phyloP scores from a whole-genome alignment of 768 basidiomycete species.

The Sarcodon sp. region DNA sequence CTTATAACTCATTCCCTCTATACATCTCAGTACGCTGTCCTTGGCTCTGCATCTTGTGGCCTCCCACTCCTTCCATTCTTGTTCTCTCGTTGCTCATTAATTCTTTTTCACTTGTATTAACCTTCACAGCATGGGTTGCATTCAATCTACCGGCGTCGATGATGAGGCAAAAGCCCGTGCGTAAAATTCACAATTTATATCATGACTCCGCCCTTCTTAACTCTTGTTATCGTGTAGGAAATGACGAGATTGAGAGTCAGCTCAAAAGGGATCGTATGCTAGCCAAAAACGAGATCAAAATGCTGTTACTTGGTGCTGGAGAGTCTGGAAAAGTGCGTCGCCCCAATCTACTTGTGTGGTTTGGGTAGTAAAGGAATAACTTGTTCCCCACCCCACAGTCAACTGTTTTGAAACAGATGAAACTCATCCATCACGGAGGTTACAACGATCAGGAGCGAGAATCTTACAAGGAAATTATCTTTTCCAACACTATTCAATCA shows the following conservation, averaged over 20 bases:
- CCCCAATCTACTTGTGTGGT: not conserved
- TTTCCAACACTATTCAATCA: constrained; percentile 85
- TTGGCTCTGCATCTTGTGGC: constrained; percentile 3
- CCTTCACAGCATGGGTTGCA: constrained; percentile 50
- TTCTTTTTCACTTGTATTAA: constrained; percentile 8
- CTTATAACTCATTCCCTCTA: not conserved
- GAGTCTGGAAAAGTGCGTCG: constrained; percentile 82
- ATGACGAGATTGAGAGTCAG: constrained; percentile 90
- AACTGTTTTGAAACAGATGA: constrained; percentile 95
- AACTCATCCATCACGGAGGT: constrained; percentile 86
- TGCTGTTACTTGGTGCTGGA: constrained; percentile 90
- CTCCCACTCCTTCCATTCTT: constrained; percentile 4
- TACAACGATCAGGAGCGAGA: constrained; percentile 85
- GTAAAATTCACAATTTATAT: not conserved
- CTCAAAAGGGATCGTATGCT: constrained; percentile 79
- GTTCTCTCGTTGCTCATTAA: not conserved
- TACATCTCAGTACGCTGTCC: not conserved
- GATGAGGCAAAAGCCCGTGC: constrained; percentile 74
- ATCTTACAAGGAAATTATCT: constrained; percentile 93
- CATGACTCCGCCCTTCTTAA: not conserved
- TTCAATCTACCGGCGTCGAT: constrained; percentile 56
- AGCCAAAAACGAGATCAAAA: constrained; percentile 93
- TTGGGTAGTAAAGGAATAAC: not conserved
- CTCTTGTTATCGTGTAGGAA: constrained; percentile 34
- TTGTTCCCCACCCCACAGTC: constrained; percentile 30